Evolutionary conservation across 2,329 filamentous ascomycete genomes (phyloP).

Genomic region (Ascocoryne sarcoides): DNA sequence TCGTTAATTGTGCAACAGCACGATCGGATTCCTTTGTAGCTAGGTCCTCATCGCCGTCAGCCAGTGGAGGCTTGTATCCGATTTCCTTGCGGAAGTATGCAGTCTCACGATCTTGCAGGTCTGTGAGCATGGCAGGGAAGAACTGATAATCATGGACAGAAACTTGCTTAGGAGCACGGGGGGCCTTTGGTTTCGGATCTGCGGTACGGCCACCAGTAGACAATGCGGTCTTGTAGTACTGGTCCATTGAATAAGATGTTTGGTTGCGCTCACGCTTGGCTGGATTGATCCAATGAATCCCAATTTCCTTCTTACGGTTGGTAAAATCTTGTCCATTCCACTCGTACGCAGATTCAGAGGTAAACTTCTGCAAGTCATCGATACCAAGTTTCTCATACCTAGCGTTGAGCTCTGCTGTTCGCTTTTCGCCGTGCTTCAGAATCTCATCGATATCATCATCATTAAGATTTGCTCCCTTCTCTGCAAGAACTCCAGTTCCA

Average conservation of each 20-base stretch:
- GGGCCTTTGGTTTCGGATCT: conserved; percentile 87
- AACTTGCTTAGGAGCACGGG: conserved; percentile 89
- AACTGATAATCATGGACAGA: conserved; percentile 95
- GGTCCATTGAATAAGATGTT: conserved; percentile 96
- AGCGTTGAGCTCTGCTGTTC: conserved; percentile 82
- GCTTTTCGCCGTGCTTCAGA: conserved; percentile 73
- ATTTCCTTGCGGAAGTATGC: conserved; percentile 95
- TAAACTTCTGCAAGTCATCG: conserved; percentile 96
- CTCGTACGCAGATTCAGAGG: conserved; percentile 93
- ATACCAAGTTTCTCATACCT: conserved; percentile 96
- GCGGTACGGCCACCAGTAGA: conserved; percentile 68
- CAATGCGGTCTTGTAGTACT: conserved; percentile 91
- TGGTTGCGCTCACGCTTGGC: conserved; percentile 98
- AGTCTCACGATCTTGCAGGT: conserved; percentile 93
- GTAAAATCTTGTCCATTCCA: conserved; percentile 98
- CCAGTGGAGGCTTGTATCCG: conserved; percentile 83
- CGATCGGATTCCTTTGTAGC: conserved; percentile 82
- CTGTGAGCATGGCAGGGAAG: conserved; percentile 74
- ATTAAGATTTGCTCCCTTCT: conserved; percentile 54
- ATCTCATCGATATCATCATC: conserved; percentile 91
- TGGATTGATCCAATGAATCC: conserved; percentile 94
- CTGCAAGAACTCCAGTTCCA: conserved; percentile 49
- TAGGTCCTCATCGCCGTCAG: conserved; percentile 81
- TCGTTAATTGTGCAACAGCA: conserved; percentile 79
- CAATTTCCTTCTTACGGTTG: conserved; percentile 83